Percentiles rank a stretch among this genome's conserved stretches.
Conservation (phyloP, 176 grass and related monocot genomes). For the Musa itinerans region DNA sequence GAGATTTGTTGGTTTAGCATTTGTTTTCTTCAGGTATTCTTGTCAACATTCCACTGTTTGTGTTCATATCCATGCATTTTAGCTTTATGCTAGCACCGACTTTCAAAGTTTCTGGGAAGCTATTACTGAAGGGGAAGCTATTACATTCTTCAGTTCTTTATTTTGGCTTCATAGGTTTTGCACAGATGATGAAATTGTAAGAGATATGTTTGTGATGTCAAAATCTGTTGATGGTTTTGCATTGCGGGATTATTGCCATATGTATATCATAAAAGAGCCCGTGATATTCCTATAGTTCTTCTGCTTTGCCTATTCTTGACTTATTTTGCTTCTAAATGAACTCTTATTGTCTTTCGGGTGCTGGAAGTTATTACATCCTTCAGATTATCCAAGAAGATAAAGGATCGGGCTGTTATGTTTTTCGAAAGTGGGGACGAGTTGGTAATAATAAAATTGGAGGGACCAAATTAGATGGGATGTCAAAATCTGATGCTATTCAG, state of each 20-base stretch:
- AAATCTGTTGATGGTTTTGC: no score
- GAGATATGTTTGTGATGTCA: no score
- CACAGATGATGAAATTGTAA: no score
- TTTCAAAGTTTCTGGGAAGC: no score
- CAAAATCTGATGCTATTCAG: conserved; percentile 69
- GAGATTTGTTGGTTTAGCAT: no score
- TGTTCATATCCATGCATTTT: no score
- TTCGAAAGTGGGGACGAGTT: conserved; percentile 90
- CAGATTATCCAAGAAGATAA: conserved; percentile 89
- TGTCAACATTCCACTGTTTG: no score
- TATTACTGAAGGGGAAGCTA: no score
- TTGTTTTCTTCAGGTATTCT: no score
- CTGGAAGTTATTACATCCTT: conserved; percentile 82
- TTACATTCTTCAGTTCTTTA: no score
- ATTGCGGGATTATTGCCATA: not conserved
- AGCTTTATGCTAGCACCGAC: no score
- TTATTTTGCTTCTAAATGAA: conserved; percentile 12
- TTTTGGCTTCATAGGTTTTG: no score
- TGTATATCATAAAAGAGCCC: not conserved
- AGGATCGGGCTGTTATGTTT: conserved; percentile 74
- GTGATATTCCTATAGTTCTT: not conserved
- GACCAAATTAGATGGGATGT: conserved; percentile 67
- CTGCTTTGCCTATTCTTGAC: conserved; percentile 5
- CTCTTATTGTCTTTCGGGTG: not conserved
- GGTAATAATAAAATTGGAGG: conserved; percentile 84